phyloP scores from a whole-genome alignment of 148 eudicot species.

The Talinum fruticosum region DNA sequence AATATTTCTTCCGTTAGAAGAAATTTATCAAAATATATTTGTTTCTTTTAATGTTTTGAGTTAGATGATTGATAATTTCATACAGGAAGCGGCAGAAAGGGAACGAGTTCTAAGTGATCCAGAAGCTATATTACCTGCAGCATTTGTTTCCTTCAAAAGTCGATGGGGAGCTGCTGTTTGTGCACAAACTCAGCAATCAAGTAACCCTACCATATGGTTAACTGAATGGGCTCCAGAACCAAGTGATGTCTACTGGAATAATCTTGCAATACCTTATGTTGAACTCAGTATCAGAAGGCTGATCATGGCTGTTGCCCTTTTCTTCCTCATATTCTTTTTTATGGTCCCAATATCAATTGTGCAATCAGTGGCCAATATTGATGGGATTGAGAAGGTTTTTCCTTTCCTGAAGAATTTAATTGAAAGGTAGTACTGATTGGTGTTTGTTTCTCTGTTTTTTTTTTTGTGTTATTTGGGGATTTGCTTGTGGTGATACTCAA shows the following conservation, averaged over 20 bases:
- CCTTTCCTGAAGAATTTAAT: slow-evolving; percentile 69
- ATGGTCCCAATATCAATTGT: slow-evolving; percentile 93
- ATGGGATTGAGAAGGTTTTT: slow-evolving; percentile 74
- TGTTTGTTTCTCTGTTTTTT: not conserved
- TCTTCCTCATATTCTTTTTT: slow-evolving; percentile 84
- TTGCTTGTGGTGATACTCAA: too few species aligned
- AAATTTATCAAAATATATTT: not conserved
- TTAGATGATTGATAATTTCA: slow-evolving; percentile 4
- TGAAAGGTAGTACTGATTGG: slow-evolving; percentile 47
- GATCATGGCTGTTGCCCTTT: slow-evolving; percentile 71
- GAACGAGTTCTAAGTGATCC: slow-evolving; percentile 73
- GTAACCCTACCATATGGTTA: slow-evolving; percentile 84
- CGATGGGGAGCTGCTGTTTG: slow-evolving; percentile 99
- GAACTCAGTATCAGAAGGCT: slow-evolving; percentile 58
- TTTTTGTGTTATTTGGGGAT: not conserved
- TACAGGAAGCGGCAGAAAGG: slow-evolving; percentile 74
- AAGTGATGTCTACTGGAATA: slow-evolving; percentile 84
- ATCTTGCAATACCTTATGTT: slow-evolving; percentile 90
- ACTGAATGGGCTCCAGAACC: slow-evolving; percentile 99
- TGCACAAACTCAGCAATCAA: slow-evolving; percentile 95
- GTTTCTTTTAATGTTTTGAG: not conserved
- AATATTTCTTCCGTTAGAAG: too few species aligned
- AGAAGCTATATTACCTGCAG: slow-evolving; percentile 72
- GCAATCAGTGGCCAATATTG: slow-evolving; percentile 85
- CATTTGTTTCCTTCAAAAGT: slow-evolving; percentile 86